Evolutionary conservation across 1,139 yeast species (phyloP).

Genomic region (Candida tropicalis): DNA sequence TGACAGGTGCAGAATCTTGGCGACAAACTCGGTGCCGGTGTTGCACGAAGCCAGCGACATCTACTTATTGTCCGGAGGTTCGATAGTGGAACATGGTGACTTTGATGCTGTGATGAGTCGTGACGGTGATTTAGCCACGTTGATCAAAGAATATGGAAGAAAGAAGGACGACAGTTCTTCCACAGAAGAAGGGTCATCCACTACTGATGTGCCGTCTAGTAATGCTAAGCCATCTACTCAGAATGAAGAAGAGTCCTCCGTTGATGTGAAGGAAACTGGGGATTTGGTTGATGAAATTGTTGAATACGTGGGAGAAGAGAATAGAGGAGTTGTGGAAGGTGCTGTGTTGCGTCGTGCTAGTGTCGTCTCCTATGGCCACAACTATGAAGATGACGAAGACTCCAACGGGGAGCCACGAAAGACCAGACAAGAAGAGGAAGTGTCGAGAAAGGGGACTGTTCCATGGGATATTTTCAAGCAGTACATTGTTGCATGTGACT

Average conservation of each 20-base stretch:
- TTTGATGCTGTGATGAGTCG: constrained; percentile 32
- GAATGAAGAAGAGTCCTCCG: constrained; percentile 37
- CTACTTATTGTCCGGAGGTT: constrained; percentile 27
- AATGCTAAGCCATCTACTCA: constrained; percentile 12
- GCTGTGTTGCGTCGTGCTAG: constrained; percentile 22
- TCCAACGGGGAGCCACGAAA: constrained; percentile 20
- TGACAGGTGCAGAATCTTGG: constrained; percentile 33
- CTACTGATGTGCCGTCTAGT: no score
- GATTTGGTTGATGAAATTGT: constrained; percentile 23
- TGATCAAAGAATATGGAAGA: constrained; percentile 32
- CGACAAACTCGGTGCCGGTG: constrained; percentile 36
- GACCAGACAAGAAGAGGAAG: constrained; percentile 34
- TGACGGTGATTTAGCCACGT: constrained; percentile 28
- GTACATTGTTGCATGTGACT: constrained; percentile 40
- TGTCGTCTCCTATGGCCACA: constrained; percentile 26
- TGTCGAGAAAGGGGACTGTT: constrained; percentile 33
- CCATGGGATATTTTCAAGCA: constrained; percentile 34
- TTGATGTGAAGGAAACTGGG: constrained; percentile 16
- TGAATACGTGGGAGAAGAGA: constrained; percentile 27
- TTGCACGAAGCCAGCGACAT: constrained; percentile 32
- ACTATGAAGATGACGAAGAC: constrained; percentile 20
- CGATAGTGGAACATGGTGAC: constrained; percentile 34
- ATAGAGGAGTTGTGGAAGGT: constrained; percentile 19
- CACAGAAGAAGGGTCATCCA: constrained; percentile 34
- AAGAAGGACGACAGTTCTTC: constrained; percentile 16